A percentile compares a stretch with the other conserved stretches of the same genome.
These are phyloP conservation scores for Tuber borchii DNA, from an alignment of 495 filamentous ascomycete species.

Conservation along the genomic window DNA sequence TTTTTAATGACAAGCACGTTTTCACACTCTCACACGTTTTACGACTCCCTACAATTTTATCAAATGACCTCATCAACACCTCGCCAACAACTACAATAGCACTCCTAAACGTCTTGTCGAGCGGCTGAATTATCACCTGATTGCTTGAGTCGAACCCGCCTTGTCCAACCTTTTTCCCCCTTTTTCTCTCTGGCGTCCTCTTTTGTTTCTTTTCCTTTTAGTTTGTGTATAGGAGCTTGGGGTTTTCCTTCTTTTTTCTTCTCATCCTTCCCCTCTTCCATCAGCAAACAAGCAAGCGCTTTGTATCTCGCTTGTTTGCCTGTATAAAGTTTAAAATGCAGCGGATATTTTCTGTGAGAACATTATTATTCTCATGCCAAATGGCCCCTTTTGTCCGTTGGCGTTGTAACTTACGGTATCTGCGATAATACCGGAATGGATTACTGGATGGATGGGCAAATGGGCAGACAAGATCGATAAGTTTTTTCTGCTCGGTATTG, in stretches of 20 bases:
- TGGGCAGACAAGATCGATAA: not conserved
- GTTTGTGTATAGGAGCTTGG: constrained; percentile 4
- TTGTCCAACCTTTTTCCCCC: not conserved
- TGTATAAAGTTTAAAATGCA: constrained; percentile 20
- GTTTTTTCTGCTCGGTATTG: not conserved
- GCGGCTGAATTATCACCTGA: not conserved
- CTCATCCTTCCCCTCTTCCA: not conserved
- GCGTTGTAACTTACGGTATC: not conserved
- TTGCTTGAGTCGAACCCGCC: not conserved
- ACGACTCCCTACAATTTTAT: not conserved
- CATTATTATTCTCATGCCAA: not conserved
- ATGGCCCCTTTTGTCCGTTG: not conserved
- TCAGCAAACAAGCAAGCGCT: not conserved
- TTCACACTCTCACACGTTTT: not conserved
- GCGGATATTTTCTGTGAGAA: not conserved
- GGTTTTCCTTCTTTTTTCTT: not conserved
- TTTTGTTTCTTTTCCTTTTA: constrained; percentile 7
- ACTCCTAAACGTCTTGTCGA: not conserved
- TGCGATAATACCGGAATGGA: not conserved
- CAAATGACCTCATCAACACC: not conserved
- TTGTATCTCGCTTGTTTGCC: constrained; percentile 9
- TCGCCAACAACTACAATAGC: not conserved
- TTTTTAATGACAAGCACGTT: not conserved
- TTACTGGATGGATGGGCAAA: not conserved
- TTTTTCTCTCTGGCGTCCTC: constrained; percentile 1